Evolutionary conservation across 208 protist genomes (phyloP), one percentile per base, ranked within the genome.

Genomic region (Porcisia hertigi): DNA sequence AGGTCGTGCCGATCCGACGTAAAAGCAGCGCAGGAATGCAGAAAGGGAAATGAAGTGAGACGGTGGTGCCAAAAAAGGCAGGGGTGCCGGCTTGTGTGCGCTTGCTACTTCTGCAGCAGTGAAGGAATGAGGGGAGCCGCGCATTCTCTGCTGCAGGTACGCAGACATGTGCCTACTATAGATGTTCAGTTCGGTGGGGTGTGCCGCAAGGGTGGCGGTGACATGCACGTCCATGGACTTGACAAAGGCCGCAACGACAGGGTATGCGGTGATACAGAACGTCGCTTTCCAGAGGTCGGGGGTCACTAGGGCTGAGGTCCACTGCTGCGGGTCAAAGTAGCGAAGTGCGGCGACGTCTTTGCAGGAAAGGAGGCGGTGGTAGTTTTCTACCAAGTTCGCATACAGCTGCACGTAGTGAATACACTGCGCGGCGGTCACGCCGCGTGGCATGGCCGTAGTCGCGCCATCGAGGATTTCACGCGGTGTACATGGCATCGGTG

Each of bases 371-470:
- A 88, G 63, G 9, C 67, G 72, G 47, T 75, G 70, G 60, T 89
- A 89, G 57, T 69, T 72, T 52, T 89, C 79, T 18, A 86, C 79
- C 34, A 88, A 66, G 9, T 39, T 67, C 4, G 57, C 62, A 18
- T 79, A 81, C 18, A 86, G 63, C 62, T 89, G 82, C 18, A 92
- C 43, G 70, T 86, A 95, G 81, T 90, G 86, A 3, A 95, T 84
- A 60, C 87, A 93, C 73, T 93, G 88, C 1, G 88, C 85, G 0
- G 90, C 88, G 3, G 83, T 90, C 9, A 86, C 60, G 63, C 74
- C 60, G 59, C 43, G 69, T 25, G 86, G 80, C 30, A 83, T 63
- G 66, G 72, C 63, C 23, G 75, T 66, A 6, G 25, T 25, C 41
- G 52, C 66, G 62, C 67, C 55, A 39, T 62, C 59, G 18, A 76